These are phyloP conservation scores for Vanrija sp. DNA, from an alignment of 1,284 basidiomycete species.

Conservation along the genomic window DNA sequence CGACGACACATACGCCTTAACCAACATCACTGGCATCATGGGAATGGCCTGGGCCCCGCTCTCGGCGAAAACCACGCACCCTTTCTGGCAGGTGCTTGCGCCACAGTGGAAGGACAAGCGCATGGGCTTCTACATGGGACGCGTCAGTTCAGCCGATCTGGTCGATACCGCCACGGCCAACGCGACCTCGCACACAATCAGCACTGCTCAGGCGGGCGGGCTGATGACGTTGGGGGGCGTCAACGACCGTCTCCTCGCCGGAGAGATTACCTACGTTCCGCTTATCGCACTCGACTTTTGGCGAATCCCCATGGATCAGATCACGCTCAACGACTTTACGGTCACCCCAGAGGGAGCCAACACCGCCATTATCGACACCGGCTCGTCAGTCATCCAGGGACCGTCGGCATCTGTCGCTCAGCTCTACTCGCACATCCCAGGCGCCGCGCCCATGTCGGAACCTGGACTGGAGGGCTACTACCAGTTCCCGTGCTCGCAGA, in stretches of 20 bases:
- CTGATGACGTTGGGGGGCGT: conserved; percentile 2
- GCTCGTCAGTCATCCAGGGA: conserved; percentile 85
- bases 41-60: conserved; percentile 52
- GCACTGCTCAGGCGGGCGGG: not conserved
- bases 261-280: conserved; percentile 70
- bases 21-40: conserved; percentile 51
- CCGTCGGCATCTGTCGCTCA: conserved; percentile 60
- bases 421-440: conserved; percentile 73
- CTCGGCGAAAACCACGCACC: conserved; percentile 43
- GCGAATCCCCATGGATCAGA: conserved; percentile 41
- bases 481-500: conserved; percentile 59
- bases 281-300: conserved; percentile 52
- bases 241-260: conserved; percentile 57
- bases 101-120: conserved; percentile 64
- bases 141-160: conserved; percentile 60
- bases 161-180: not conserved
- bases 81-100: conserved; percentile 62
- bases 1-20: not conserved
- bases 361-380: conserved; percentile 56
- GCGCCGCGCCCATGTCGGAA: conserved; percentile 60
- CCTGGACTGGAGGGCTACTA: conserved; percentile 68
- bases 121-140: conserved; percentile 73
- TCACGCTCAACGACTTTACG: conserved; percentile 48
- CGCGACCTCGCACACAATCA: no score
- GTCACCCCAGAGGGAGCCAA: conserved; percentile 36